phyloP scores from a whole-genome alignment of 768 basidiomycete genomes.

The Tricholoma matsutake region DNA sequence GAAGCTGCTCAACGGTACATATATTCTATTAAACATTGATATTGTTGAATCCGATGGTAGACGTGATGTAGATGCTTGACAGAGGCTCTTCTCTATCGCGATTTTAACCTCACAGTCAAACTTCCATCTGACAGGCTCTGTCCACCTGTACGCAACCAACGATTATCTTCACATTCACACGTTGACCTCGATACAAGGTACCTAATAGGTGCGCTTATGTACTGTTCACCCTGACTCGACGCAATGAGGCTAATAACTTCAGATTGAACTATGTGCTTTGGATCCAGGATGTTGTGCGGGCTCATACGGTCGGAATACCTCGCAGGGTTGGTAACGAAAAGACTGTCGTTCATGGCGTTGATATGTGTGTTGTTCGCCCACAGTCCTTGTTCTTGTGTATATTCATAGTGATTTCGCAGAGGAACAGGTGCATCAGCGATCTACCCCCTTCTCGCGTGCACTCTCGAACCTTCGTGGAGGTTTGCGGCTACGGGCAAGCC shows the following conservation, averaged over 20 bases:
- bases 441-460: constrained; percentile 76
- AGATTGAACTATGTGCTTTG: constrained; percentile 88
- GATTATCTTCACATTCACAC: background rate
- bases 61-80: constrained; percentile 62
- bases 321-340: background rate
- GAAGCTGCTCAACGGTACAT: constrained; percentile 68
- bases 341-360: constrained; percentile 48
- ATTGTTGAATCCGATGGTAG: background rate
- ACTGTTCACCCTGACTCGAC: background rate
- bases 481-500: constrained; percentile 68
- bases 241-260: background rate
- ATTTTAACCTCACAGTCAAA: constrained; percentile 62
- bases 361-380: constrained; percentile 54
- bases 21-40: background rate
- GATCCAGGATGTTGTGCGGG: constrained; percentile 67
- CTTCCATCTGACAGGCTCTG: constrained; percentile 76
- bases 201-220: constrained; percentile 56
- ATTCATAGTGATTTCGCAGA: constrained; percentile 33
- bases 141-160: constrained; percentile 66
- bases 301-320: constrained; percentile 19
- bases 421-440: constrained; percentile 92
- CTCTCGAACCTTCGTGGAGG: constrained; percentile 47
- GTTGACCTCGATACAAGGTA: constrained; percentile 39
- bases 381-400: background rate
- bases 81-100: constrained; percentile 68